Conservation (phyloP, 2,329 filamentous ascomycete species). For the Alternaria alternata region DNA sequence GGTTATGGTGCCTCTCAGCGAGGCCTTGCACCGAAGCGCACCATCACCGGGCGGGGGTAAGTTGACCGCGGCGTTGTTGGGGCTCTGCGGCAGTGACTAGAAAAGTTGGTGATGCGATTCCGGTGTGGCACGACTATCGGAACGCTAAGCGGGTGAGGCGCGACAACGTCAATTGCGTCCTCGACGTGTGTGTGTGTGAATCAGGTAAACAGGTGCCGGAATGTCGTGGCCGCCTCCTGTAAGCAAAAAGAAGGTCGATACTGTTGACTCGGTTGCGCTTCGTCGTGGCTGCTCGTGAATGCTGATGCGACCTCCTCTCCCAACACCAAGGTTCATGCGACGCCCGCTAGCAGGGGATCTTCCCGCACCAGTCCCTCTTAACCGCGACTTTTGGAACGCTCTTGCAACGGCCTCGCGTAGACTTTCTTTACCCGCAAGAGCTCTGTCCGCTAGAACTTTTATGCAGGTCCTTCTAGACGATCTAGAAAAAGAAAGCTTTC, state of each 20-base stretch:
- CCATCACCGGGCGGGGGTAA: constrained; percentile 32
- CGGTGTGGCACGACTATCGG: constrained; percentile 35
- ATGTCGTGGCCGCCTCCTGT: constrained; percentile 6
- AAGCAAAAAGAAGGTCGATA: constrained; percentile 1
- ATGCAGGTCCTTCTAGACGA: background rate
- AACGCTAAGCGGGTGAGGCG: constrained; percentile 7
- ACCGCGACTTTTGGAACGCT: constrained; percentile 18
- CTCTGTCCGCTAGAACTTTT: background rate
- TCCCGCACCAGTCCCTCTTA: constrained; percentile 16
- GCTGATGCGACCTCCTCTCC: constrained; percentile 13
- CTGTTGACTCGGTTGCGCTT: background rate
- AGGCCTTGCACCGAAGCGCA: constrained; percentile 40
- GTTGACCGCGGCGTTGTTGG: constrained; percentile 10
- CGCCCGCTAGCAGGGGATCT: constrained; percentile 16
- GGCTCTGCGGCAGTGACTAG: constrained; percentile 8
- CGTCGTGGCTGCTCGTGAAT: constrained; percentile 4
- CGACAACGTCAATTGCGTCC: background rate
- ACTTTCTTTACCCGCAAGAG: background rate
- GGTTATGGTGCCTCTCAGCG: constrained; percentile 42
- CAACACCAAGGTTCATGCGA: constrained; percentile 23
- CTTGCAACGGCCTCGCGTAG: constrained; percentile 20
- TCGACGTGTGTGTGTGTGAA: background rate
- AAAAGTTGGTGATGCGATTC: constrained; percentile 27
- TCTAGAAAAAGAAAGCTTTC: background rate
- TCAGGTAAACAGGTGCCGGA: background rate